phyloP scores from a whole-genome alignment of 352 stramenopile genomes.

The Aphanomyces euteiches region DNA sequence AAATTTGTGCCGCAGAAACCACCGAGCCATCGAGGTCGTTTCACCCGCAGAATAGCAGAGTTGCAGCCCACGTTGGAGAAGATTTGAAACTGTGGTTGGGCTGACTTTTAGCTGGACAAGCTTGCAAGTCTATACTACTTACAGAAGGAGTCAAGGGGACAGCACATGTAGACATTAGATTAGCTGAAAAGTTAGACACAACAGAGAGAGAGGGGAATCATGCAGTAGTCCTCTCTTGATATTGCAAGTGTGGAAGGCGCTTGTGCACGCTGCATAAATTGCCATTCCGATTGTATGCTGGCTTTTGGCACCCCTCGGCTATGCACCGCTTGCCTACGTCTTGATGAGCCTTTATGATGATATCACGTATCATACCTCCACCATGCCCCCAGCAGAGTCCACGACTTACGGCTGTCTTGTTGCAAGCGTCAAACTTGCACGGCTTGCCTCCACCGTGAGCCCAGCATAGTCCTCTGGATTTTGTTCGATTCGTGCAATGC shows the following conservation, averaged over 20 bases:
- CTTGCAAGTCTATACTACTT: too few relatives aligned
- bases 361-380: conserved; percentile 45
- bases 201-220: too few relatives aligned
- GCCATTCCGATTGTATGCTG: conserved; percentile 48
- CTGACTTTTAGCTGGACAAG: too few relatives aligned
- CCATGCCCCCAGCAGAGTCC: conserved; percentile 77
- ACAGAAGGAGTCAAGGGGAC: too few relatives aligned
- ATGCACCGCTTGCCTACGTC: conserved; percentile 48
- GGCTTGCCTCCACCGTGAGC: conserved; percentile 68
- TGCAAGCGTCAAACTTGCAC: conserved; percentile 55
- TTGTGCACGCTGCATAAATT: conserved; percentile 45
- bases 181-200: too few relatives aligned
- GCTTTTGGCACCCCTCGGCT: conserved; percentile 45
- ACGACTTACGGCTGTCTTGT: conserved; percentile 69
- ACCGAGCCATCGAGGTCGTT: too few relatives aligned
- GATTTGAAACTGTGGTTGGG: too few relatives aligned
- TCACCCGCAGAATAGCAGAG: too few relatives aligned
- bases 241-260: background rate
- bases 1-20: too few relatives aligned
- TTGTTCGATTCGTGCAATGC: conserved; percentile 69
- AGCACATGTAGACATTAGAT: too few relatives aligned
- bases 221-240: too few relatives aligned
- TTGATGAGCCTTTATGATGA: background rate
- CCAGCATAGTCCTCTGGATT: conserved; percentile 75
- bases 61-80: too few relatives aligned